phyloP scores from a whole-genome alignment of 768 basidiomycete species.

The Inosperma sp. region DNA sequence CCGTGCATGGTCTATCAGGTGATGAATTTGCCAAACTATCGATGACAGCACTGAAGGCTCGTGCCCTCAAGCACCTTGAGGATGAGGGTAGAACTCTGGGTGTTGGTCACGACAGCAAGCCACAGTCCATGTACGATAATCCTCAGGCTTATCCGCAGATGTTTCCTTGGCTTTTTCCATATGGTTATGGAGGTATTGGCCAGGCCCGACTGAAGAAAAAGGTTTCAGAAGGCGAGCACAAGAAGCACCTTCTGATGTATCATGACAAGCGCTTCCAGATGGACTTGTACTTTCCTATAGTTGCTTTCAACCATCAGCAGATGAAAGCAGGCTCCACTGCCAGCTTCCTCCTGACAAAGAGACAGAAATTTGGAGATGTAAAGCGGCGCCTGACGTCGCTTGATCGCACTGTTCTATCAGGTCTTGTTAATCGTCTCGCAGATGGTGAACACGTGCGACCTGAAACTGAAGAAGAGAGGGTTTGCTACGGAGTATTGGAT shows the following conservation, averaged over 20 bases:
- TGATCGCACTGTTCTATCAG: slow-evolving; percentile 11
- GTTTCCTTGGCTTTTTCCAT: too few relatives aligned
- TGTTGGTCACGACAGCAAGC: slow-evolving; percentile 20
- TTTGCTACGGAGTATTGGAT: slow-evolving; percentile 17
- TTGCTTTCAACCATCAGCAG: slow-evolving; percentile 34
- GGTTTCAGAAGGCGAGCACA: slow-evolving; percentile 20
- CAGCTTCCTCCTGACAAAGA: slow-evolving; percentile 20
- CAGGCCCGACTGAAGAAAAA: slow-evolving; percentile 2
- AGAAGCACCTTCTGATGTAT: slow-evolving; percentile 28
- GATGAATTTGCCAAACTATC: slow-evolving; percentile 17
- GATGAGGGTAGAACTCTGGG: slow-evolving; percentile 22
- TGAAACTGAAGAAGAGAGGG: slow-evolving; percentile 17
- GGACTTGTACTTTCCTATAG: slow-evolving; percentile 28
- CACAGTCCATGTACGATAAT: too few relatives aligned
- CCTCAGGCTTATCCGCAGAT: too few relatives aligned
- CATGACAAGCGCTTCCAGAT: slow-evolving; percentile 34
- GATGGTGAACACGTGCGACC: slow-evolving; percentile 16
- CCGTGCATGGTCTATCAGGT: slow-evolving; percentile 32
- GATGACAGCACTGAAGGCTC: slow-evolving; percentile 14
- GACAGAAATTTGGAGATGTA: slow-evolving; percentile 16
- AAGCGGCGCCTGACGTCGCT: slow-evolving; percentile 11
- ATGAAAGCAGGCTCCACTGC: slow-evolving; percentile 19
- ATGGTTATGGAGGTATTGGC: slow-evolving; percentile 27
- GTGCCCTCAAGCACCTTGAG: slow-evolving; percentile 26
- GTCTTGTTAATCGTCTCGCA: slow-evolving; percentile 5